Evolutionary conservation across 371 early-diverging fungal genomes (phyloP), one percentile per base, ranked within the genome.

Genomic region (Mortierella sp.): DNA sequence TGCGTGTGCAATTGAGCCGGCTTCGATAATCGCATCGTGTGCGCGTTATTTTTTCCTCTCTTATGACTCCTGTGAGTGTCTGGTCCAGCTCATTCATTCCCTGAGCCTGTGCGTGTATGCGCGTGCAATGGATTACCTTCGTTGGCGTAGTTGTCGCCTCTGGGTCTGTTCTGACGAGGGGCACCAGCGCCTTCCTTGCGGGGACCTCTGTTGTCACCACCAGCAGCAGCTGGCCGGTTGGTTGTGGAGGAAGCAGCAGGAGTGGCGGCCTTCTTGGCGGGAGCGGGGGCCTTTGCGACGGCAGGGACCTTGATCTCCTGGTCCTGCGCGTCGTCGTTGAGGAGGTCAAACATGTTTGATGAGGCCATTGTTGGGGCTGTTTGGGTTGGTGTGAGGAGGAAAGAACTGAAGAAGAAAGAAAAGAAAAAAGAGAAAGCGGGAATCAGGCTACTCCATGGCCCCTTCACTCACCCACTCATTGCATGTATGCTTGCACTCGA

Each of bases 301-400:
- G 73, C 85, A 28, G 86, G 86, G 71, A 86, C 61, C 46, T 73
- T 81, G 74, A 86, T 81, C 79, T 81, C 78, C 72, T 86, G 86
- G 79, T 86, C 86, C 76, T 72, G 86, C 21, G 86, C 86, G 71
- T 86, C 86, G 77, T 86, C 86, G 79, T 78, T 81, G 72, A 86
- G 82, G 69, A 86, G 78, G 71, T 78, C 79, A 74, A 79, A 86
- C 28, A 73, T 72, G 69, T 86, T 86, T 34, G 76, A 44, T n/a
- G 86, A 78, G 69, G 86, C 79, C 86, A 86, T 84, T 78, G 69
- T 75, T 78, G 75, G 73, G n/a, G 50, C 50, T 50, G 61, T 61
- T 31, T 31, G 70, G 51, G 21, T 51, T 34, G 51, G n/a, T 37
- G 55, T 46, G 59, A 31, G 69, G 50, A 55, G 57, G n/a, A 50